phyloP scores from a whole-genome alignment of 2,329 filamentous ascomycete genomes.

The Aspergillus bombycis region DNA sequence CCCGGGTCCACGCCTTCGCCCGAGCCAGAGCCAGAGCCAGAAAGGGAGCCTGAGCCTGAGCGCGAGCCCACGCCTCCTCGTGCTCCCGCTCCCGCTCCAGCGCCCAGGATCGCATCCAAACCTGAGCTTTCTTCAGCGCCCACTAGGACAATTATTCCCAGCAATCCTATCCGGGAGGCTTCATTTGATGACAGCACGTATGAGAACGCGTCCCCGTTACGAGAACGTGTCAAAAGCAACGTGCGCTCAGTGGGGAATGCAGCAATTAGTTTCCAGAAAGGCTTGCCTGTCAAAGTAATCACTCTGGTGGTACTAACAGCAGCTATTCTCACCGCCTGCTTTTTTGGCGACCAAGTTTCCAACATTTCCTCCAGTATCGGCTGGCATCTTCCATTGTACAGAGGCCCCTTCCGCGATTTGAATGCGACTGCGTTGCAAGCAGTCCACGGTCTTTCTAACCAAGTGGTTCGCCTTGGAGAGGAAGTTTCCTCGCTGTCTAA shows the following conservation, averaged over 20 bases:
- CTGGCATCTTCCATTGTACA: slow-evolving; percentile 13
- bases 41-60: not conserved
- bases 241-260: not conserved
- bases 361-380: slow-evolving; percentile 20
- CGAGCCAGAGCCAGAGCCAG: not conserved
- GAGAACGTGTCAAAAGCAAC: slow-evolving; percentile 1
- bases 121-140: slow-evolving; percentile 21
- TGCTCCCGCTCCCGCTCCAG: not conserved
- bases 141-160: slow-evolving; percentile 30
- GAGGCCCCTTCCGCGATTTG: slow-evolving; percentile 17
- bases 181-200: slow-evolving; percentile 4
- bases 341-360: slow-evolving; percentile 16
- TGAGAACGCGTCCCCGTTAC: not conserved
- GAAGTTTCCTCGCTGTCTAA: slow-evolving; percentile 37
- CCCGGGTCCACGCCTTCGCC: not conserved
- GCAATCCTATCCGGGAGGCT: slow-evolving; percentile 12
- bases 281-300: slow-evolving; percentile 1
- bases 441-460: slow-evolving; percentile 29
- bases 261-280: not conserved
- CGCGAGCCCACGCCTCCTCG: slow-evolving; percentile 1
- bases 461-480: slow-evolving; percentile 31
- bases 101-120: not conserved
- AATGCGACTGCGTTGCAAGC: slow-evolving; percentile 29
- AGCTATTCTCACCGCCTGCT: slow-evolving; percentile 18
- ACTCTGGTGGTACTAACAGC: slow-evolving; percentile 17